Evolutionary conservation across 257 asterid genomes (phyloP).

Genomic region (Jaltomata sinuosa): DNA sequence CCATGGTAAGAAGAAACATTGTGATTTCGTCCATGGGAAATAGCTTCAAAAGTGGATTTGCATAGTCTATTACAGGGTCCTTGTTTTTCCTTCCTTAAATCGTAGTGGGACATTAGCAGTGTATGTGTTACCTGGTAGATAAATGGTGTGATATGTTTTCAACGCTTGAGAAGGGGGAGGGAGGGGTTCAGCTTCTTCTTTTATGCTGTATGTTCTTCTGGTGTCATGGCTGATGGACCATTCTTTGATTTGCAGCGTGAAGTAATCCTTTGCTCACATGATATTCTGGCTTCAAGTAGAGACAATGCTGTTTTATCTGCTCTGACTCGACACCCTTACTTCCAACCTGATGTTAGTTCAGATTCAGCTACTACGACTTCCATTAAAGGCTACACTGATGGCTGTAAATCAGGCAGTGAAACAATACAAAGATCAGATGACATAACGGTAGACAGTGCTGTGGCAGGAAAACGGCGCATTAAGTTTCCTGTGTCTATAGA

Average conservation of each 20-base stretch:
- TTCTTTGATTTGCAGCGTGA: slow-evolving; percentile 68
- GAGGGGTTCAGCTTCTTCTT: not conserved
- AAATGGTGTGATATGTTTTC: not conserved
- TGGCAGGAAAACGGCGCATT: slow-evolving; percentile 65
- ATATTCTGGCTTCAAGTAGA: slow-evolving; percentile 68
- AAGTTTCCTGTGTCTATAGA: slow-evolving; percentile 48
- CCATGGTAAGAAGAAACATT: not conserved
- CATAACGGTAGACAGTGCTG: slow-evolving; percentile 70
- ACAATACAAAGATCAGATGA: slow-evolving; percentile 80
- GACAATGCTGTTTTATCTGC: slow-evolving; percentile 60
- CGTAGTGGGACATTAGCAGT: not conserved
- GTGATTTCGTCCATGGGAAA: not conserved
- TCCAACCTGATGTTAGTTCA: slow-evolving; percentile 82
- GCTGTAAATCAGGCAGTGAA: slow-evolving; percentile 69
- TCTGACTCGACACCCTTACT: slow-evolving; percentile 65
- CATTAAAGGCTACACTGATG: slow-evolving; percentile 57
- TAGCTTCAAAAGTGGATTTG: not conserved
- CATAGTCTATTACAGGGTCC: not conserved
- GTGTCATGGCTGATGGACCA: not conserved
- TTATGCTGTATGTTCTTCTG: not conserved
- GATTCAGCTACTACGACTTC: slow-evolving; percentile 97
- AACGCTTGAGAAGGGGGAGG: not conserved
- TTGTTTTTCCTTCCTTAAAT: not conserved
- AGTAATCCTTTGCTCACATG: slow-evolving; percentile 84
- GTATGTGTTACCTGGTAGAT: not conserved